Conservation (phyloP, 441 rosid genomes). For the Populus hybrid region DNA sequence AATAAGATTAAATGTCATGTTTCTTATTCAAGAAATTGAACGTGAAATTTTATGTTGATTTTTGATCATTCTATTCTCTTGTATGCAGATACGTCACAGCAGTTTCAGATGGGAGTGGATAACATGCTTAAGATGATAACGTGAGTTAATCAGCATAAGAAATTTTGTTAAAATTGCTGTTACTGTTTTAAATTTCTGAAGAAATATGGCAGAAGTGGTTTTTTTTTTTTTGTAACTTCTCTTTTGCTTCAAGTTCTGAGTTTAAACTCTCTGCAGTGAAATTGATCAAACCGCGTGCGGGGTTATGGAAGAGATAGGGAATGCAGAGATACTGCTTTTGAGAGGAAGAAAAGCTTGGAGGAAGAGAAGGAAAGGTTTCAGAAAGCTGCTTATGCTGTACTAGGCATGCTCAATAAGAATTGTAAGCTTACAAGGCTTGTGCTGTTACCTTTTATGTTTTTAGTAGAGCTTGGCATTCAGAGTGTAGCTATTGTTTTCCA, state of each 20-base stretch:
- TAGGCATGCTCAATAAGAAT: constrained; percentile 60
- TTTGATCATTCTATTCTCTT: background rate
- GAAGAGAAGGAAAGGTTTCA: constrained; percentile 72
- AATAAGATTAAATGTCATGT: background rate
- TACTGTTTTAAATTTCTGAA: background rate
- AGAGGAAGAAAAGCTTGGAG: constrained; percentile 62
- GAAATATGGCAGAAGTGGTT: background rate
- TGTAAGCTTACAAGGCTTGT: constrained; percentile 21
- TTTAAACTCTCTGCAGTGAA: constrained; percentile 49
- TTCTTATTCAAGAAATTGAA: background rate
- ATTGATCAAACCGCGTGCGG: constrained; percentile 64
- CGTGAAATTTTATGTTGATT: background rate
- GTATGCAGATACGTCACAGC: constrained; percentile 70
- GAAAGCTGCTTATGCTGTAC: constrained; percentile 75
- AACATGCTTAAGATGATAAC: constrained; percentile 76
- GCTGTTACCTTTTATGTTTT: background rate
- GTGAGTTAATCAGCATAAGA: constrained; percentile 36
- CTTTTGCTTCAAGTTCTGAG: background rate
- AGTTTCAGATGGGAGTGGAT: constrained; percentile 70
- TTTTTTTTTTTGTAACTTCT: background rate
- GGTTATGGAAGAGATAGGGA: constrained; percentile 67
- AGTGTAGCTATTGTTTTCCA: background rate
- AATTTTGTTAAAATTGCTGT: background rate
- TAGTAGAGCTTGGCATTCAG: background rate
- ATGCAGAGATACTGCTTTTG: constrained; percentile 58